These are phyloP conservation scores for Fusarium sp. DNA, from an alignment of 2,329 filamentous ascomycete genomes.

Conservation along the genomic window DNA sequence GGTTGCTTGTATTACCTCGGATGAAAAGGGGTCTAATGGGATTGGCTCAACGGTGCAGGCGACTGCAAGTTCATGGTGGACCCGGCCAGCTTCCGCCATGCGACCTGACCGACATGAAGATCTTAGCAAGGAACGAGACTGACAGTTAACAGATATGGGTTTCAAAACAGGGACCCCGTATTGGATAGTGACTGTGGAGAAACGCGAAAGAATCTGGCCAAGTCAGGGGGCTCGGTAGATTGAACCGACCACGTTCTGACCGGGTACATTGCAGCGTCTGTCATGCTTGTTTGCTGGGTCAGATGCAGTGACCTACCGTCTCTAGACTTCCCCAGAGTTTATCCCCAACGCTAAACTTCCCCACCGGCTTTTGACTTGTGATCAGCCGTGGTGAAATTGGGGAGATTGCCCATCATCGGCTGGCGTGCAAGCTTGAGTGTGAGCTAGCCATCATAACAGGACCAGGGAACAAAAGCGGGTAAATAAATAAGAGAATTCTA, in stretches of 20 bases:
- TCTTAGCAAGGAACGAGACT: not conserved
- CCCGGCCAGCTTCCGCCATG: not conserved
- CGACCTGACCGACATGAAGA: not conserved
- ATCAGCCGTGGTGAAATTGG: not conserved
- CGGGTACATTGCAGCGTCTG: not conserved
- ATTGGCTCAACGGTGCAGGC: not conserved
- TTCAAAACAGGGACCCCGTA: too few species aligned
- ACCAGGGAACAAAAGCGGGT: not conserved
- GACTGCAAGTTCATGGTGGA: not conserved
- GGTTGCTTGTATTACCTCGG: not conserved
- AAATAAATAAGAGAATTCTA: not conserved
- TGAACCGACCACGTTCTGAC: not conserved
- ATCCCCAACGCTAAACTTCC: not conserved
- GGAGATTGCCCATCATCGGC: not conserved
- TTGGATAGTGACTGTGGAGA: not conserved
- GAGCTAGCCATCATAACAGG: accelerated
- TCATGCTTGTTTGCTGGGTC: accelerated
- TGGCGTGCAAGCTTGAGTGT: accelerated
- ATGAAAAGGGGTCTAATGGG: too few species aligned
- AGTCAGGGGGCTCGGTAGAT: not conserved
- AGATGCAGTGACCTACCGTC: not conserved
- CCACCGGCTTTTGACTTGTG: not conserved
- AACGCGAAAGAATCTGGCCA: not conserved
- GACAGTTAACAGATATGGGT: not conserved
- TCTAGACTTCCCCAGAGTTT: not conserved